Conservation (phyloP, 352 stramenopile species). For the Elongisporangium senticosum region DNA sequence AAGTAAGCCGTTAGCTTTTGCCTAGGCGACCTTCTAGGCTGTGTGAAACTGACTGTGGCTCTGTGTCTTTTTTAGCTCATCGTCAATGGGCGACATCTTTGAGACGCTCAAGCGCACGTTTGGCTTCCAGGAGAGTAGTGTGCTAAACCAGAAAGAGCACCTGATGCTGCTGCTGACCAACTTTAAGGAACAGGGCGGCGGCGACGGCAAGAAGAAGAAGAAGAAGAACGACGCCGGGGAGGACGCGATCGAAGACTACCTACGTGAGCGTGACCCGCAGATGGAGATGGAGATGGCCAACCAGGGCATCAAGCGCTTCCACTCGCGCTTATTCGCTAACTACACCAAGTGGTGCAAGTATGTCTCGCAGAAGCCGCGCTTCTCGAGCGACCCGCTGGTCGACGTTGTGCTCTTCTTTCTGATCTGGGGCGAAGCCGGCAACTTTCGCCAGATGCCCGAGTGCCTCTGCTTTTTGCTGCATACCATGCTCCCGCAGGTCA, state of each 20-base stretch:
- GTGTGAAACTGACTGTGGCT: not conserved
- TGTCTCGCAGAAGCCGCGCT: constrained; percentile 66
- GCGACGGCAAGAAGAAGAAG: constrained; percentile 23
- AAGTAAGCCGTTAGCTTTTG: constrained; percentile 20
- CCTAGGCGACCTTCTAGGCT: not conserved
- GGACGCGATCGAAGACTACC: constrained; percentile 20
- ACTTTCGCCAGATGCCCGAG: constrained; percentile 80
- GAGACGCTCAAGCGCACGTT: constrained; percentile 93
- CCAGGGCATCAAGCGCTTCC: constrained; percentile 60
- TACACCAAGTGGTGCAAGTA: constrained; percentile 88
- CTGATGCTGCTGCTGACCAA: constrained; percentile 71
- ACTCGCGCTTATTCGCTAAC: constrained; percentile 69
- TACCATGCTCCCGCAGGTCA: constrained; percentile 58
- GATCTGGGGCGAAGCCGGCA: constrained; percentile 80
- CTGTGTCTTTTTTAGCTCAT: constrained; percentile 12
- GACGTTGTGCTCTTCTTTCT: constrained; percentile 77
- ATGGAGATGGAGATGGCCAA: constrained; percentile 62
- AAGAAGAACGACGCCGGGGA: constrained; percentile 27
- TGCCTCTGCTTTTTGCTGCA: constrained; percentile 76
- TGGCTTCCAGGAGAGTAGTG: constrained; percentile 91
- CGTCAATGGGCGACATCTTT: constrained; percentile 63
- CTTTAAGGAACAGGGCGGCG: constrained; percentile 64
- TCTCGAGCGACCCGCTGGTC: constrained; percentile 69
- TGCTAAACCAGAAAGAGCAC: constrained; percentile 73
- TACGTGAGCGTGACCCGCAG: constrained; percentile 54